phyloP scores from a whole-genome alignment of 2,329 filamentous ascomycete species.

The Fusarium sarcochroum region DNA sequence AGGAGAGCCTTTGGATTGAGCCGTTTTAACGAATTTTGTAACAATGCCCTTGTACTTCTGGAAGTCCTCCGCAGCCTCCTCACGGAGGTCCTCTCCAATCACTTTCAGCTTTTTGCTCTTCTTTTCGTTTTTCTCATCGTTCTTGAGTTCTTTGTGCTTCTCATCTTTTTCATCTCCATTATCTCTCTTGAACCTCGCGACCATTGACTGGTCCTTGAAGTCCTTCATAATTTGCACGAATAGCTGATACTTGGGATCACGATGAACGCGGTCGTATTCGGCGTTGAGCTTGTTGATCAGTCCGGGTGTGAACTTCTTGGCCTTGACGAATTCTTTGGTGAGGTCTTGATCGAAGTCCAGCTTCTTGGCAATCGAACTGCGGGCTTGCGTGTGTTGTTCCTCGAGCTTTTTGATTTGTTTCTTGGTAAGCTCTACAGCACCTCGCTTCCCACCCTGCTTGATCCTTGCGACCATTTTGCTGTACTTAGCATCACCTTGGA shows the following conservation, averaged over 20 bases:
- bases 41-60: neutral
- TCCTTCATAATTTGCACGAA: too few relatives aligned
- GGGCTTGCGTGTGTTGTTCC: neutral
- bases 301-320: neutral
- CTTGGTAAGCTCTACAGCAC: neutral
- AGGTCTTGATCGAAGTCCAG: neutral
- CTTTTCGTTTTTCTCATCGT: neutral
- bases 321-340: neutral
- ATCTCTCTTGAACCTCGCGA: too few relatives aligned
- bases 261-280: slow-evolving; percentile 3
- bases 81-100: neutral
- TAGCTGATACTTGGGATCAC: neutral
- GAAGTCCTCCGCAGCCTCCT: neutral
- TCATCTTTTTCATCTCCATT: too few relatives aligned
- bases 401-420: neutral
- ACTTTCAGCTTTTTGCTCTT: slow-evolving; percentile 1
- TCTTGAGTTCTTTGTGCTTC: neutral
- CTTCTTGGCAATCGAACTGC: neutral
- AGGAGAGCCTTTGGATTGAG: neutral
- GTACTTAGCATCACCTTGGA: neutral
- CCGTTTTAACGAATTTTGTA: neutral
- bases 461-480: neutral
- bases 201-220: too few relatives aligned
- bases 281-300: slow-evolving; percentile 13
- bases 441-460: neutral